Evolutionary conservation across 768 basidiomycete genomes (phyloP), one percentile per base, ranked within the genome.

Genomic region (Amanita polypyramis): DNA sequence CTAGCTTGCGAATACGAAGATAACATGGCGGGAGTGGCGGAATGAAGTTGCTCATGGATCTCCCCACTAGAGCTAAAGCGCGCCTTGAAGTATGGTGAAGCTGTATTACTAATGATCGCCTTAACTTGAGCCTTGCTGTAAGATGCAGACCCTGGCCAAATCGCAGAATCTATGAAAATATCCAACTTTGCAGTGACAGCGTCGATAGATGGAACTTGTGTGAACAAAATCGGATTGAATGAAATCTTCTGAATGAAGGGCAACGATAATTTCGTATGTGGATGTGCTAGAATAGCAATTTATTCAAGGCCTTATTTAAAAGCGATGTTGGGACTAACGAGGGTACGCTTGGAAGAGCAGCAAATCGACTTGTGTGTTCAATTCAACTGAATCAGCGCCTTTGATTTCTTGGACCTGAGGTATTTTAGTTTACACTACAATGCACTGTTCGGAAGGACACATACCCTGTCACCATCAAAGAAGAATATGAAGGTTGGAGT

Each of bases 401-500:
- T 79, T 82, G 45, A 91, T 44, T 56, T 90, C 86, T 27, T 79
- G 67, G 4, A 74, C 66, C 85, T 90, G 54, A 11, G 38, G 12
- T 47, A 45, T 37, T 37, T 43, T 32, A 40, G 41, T 29, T 36
- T 1, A 17, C 19, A 36, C 41, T 50, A 47, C 30, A 20, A 25
- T 14, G 37, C 20, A 17, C 14, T 49, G 8, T 1, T 14, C 37
- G 41, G 39, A 5, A n/a, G 25, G 12, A 34, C 27, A 50, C 65
- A 38, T 35, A 85, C 85, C 78, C 85, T 80, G 43, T 74, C 69
- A 1, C 82, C 88, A 51, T 86, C 73, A 51, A 82, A 62, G 67
- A 91, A 97, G 66, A 96, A 93, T 34, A 86, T 66, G 58, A 97
- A 95, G 0, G 90, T 93, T 4, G 93, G 94, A 2, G 89, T 95